Evolutionary conservation across 805 yeast species (phyloP), one percentile per base, ranked within the genome.

Genomic region (Candida orba): DNA sequence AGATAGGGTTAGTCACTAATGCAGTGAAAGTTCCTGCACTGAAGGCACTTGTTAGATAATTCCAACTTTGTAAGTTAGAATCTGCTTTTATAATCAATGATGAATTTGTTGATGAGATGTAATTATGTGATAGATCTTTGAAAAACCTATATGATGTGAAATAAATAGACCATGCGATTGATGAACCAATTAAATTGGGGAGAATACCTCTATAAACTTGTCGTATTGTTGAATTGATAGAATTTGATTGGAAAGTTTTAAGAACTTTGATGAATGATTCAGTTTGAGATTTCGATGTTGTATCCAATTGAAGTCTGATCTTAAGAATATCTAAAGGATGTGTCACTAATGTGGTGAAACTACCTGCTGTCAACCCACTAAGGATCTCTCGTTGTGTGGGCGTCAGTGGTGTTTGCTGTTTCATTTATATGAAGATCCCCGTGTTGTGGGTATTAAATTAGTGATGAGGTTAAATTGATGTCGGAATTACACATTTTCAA

Each of bases 321-420:
- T 93, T 93, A 46, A 90, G 65, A 41, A 93, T 69, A 62, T 93
- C 99, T 37, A 93, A 64, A 2, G 99, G 99, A 59, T 93, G 99
- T 27, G 91, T 81, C 1, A 83, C 67, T 2, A 84, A 52, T 1
- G 98, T 90, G 7, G 96, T 81, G 12, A 77, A 62, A 33, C 81
- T 73, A 0, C 99, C 99, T 0, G 96, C 95, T 2, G 78, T 58
- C 6, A 90, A 61, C 0, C 97, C 97, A 0, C 93, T 72, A 1
- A 80, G 58, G 0, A 78, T 57, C 56, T 89, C 93, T 34, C 71
- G 64, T 39, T 52, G 49, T 9, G 52, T 45, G 9, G 43, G 38
- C 10, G 46, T 33, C 14, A 43, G 34, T 23, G 23, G 38, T 3
- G 34, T 14, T 18, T 13, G 15, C 6, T 30, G n/a, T 24, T 25